Evolutionary conservation across 768 basidiomycete genomes (phyloP).

Genomic region (Trametes gibbosa): DNA sequence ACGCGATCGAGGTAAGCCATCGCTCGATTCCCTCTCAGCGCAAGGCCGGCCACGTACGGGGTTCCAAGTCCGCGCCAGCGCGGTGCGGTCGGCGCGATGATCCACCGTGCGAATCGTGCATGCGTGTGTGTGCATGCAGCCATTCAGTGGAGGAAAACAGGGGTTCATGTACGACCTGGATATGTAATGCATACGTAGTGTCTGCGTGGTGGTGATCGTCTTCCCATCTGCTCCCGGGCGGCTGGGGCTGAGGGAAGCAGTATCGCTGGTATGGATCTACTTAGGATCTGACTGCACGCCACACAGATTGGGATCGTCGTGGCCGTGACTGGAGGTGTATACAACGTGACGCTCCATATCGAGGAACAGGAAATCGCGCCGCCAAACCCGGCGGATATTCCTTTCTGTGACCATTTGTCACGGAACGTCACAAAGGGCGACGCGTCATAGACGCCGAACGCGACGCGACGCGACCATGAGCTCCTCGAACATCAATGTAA

Average conservation of each 20-base stretch:
- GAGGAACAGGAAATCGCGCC: background rate
- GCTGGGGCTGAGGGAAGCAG: background rate
- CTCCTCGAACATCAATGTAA: conserved; percentile 60
- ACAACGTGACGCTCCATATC: background rate
- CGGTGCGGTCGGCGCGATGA: background rate
- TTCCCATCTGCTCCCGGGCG: background rate
- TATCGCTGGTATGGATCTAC: background rate
- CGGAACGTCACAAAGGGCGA: conserved; percentile 4
- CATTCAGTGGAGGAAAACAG: background rate
- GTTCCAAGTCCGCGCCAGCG: background rate
- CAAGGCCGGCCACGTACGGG: background rate
- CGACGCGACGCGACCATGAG: conserved; percentile 32
- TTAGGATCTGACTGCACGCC: background rate
- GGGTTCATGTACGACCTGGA: background rate
- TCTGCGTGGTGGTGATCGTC: background rate
- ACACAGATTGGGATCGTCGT: conserved; percentile 5
- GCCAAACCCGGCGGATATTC: too few relatives aligned
- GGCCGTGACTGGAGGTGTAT: background rate
- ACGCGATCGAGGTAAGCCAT: background rate
- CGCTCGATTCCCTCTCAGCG: background rate
- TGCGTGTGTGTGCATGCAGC: background rate
- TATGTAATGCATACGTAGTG: conserved; percentile 14
- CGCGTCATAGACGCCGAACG: conserved; percentile 4
- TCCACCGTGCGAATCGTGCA: background rate
- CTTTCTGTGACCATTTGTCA: conserved; percentile 3